Evolutionary conservation across 2,329 filamentous ascomycete genomes (phyloP), one percentile per base, ranked within the genome.

Genomic region (Exophiala xenobiotica): DNA sequence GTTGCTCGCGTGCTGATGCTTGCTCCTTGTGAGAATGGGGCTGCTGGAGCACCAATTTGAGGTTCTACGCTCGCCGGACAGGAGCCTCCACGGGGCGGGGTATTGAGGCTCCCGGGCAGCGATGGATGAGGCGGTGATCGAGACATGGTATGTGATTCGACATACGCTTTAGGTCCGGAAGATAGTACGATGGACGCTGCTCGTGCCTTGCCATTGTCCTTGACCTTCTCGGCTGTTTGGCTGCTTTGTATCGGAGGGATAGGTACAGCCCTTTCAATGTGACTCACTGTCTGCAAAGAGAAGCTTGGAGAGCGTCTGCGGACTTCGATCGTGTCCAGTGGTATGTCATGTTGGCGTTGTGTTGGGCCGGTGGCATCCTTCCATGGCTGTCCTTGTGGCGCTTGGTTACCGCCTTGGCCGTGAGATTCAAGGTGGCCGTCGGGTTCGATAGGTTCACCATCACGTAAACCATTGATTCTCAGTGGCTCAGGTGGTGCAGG

Each of bases 131-230:
- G 23, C 37, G 37, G 37, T 9, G 38, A 19, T n/a, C 26, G 46
- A 14, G 37, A 6, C 6, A 42, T 23, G 7, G 16, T 31, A 6
- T 43, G 43, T 5, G 33, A 24, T 6, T 9, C 16, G 5, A 20
- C 16, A 4, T 31, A 19, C 24, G 33, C 18, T 6, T 31, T 16
- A 3, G 11, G 14, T 5, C 6, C 1, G 7, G 26, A 39, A n/a
- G n/a, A n/a, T n/a, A n/a, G n/a, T 22, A 14, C 22, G 5, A 39
- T 12, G 11, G 53, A 48, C 0, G 27, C 8, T 3, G 49, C 49
- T 12, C 45, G 44, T 3, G 12, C 38, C 43, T 56, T 56, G 45
- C 53, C 53, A 18, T 56, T 56, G 23, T 49, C 39, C n/a, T n/a
- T n/a, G n/a, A n/a, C n/a, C n/a, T n/a, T n/a, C n/a, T n/a, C n/a